Conservation (phyloP, 305 asterid species). For the Solanum hybrid region DNA sequence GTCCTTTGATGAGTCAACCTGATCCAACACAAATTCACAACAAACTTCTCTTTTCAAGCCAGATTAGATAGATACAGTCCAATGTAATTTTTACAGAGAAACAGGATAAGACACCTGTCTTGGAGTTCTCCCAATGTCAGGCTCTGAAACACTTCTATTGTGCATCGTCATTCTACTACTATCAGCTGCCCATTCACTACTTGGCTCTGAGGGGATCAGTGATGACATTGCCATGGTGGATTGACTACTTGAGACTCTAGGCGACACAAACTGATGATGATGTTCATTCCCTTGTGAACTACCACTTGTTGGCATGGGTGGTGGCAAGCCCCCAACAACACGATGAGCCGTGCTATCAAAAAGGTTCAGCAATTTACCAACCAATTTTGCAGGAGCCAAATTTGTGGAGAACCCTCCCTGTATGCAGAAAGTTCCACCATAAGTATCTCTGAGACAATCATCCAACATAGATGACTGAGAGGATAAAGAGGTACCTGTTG, state of each 20-base stretch:
- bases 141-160: constrained; percentile 90
- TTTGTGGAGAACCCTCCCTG: constrained; percentile 81
- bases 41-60: neutral
- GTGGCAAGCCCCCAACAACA: constrained; percentile 73
- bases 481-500: constrained; percentile 46
- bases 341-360: constrained; percentile 75
- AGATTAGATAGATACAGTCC: neutral
- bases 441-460: neutral
- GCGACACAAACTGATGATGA: no score
- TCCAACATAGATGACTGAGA: neutral
- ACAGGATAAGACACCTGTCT: constrained; percentile 55
- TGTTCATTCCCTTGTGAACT: constrained; percentile 36
- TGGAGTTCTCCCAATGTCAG: constrained; percentile 91
- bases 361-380: constrained; percentile 63
- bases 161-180: constrained; percentile 29
- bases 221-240: constrained; percentile 83
- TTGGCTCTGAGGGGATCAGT: constrained; percentile 5
- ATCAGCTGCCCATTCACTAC: neutral
- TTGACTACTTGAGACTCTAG: constrained; percentile 78
- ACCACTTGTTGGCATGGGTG: constrained; percentile 50
- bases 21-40: constrained; percentile 22
- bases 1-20: constrained; percentile 55
- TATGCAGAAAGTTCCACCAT: constrained; percentile 15
- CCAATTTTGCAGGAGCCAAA: constrained; percentile 58
- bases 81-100: neutral